phyloP scores from a whole-genome alignment of 2,329 filamentous ascomycete genomes.

The Falciphora oryzae region DNA sequence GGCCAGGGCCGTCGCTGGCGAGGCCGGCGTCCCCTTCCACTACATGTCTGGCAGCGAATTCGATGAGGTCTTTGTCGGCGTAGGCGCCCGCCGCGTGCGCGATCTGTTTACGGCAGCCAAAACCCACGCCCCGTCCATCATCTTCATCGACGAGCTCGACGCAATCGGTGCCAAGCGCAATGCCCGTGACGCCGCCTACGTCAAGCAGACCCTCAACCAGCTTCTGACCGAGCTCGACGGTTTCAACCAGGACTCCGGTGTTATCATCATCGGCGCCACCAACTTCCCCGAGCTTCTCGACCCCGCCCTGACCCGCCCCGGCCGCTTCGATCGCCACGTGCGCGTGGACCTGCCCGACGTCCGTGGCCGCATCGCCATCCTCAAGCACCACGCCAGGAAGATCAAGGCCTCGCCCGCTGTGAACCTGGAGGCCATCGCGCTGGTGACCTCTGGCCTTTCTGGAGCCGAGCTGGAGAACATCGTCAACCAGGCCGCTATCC shows the following conservation, averaged over 20 bases:
- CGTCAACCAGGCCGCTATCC: constrained; percentile 91
- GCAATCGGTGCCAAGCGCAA: constrained; percentile 94
- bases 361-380: constrained; percentile 83
- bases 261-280: constrained; percentile 93
- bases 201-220: constrained; percentile 97
- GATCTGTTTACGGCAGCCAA: constrained; percentile 38
- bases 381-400: constrained; percentile 90
- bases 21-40: constrained; percentile 97
- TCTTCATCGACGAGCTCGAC: constrained; percentile 84
- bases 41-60: constrained; percentile 99
- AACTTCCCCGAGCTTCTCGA: constrained; percentile 94
- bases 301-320: constrained; percentile 88
- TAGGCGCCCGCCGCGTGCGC: constrained; percentile 72
- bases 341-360: constrained; percentile 87
- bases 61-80: constrained; percentile 96
- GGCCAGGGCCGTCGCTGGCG: constrained; percentile 89
- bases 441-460: constrained; percentile 85
- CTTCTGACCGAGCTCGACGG: constrained; percentile 94
- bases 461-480: constrained; percentile 96
- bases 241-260: constrained; percentile 88
- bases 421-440: constrained; percentile 76
- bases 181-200: constrained; percentile 86
- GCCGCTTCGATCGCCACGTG: constrained; percentile 92
- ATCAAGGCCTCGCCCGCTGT: constrained; percentile 76
- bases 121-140: constrained; percentile 47